Evolutionary conservation across 2,329 filamentous ascomycete species (phyloP), one percentile per base, ranked within the genome.

Genomic region (Alternaria alternata): DNA sequence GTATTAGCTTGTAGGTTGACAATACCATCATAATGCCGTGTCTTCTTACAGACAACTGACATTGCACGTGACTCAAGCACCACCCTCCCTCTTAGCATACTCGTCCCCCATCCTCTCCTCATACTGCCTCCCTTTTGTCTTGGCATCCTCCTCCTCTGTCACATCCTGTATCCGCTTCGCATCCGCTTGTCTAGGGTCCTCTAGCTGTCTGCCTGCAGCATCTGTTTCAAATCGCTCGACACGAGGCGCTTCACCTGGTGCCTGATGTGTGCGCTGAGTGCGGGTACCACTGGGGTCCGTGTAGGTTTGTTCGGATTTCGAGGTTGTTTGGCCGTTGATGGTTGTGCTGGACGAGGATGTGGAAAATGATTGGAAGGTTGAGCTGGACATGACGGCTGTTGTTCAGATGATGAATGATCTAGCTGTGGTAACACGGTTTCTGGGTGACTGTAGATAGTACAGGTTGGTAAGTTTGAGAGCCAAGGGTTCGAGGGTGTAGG

Each of bases 11-110:
- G 8, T 8, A n/a, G 16, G 36, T 7, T 18, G 36, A 38, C 16
- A 7, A 30, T 30, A 16, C 16, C 16, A 11, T n/a, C 5, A 8
- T n/a, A 7, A 38, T 18, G 3, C 16, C 4, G 36, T n/a, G 32
- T 20, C 38, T 20, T 20, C 38, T 11, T 12, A 20, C 7, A 41
- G 14, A 39, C 39, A 6, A 11, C 3, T 22, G 9, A 22, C 18
- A 42, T 42, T 8, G 11, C 3, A 8, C 28, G 16, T 36, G 5
- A 20, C 32, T 43, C 66, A 81, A 42, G 79, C 79, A 44, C 79
- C 79, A 9, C 80, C 79, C 65, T 81, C 79, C 28, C 78, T 69
- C 75, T 81, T 81, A 2, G 79, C 80, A 68, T 81, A 81, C 62
- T 81, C 80, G 1, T 80, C 79, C 66, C 81, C 78, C 63, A 81